Conservation (phyloP, 371 early-diverging fungal genomes). For the Antonospora locustae region DNA sequence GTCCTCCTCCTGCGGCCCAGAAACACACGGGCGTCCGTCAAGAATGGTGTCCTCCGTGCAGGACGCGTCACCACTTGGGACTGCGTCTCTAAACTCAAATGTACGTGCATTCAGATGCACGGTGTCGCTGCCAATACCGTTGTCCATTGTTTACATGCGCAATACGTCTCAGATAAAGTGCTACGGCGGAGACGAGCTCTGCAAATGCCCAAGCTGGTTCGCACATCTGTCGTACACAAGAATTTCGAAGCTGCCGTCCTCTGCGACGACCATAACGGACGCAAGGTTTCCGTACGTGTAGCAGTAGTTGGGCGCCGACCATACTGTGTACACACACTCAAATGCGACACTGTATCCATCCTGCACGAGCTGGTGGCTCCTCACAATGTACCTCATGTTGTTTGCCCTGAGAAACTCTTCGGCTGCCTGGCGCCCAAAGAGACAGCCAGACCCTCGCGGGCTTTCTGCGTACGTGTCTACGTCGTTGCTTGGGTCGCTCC, state of each 20-base stretch:
- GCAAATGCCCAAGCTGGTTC: too few species aligned
- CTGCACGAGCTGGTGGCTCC: constrained; percentile 37
- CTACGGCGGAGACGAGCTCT: too few species aligned
- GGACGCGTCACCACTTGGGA: too few species aligned
- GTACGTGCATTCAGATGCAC: too few species aligned
- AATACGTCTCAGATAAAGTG: too few species aligned
- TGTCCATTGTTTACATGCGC: too few species aligned
- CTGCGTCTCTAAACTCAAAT: too few species aligned
- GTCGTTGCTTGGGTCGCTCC: constrained; percentile 47
- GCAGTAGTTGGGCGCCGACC: constrained; percentile 42
- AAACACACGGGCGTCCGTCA: too few species aligned
- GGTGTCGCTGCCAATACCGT: too few species aligned
- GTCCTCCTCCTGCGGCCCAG: too few species aligned
- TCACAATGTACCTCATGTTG: constrained; percentile 8
- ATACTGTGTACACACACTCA: constrained; percentile 20
- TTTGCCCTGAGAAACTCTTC: constrained; percentile 20
- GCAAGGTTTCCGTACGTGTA: constrained; percentile 25
- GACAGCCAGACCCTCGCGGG: constrained; percentile 43
- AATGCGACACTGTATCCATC: constrained; percentile 24
- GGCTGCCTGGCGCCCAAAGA: constrained; percentile 36
- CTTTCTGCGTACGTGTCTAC: constrained; percentile 25
- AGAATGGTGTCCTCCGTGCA: too few species aligned
- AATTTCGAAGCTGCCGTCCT: constrained; percentile 10
- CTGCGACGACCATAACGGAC: constrained; percentile 12
- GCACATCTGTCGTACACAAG: constrained; percentile 20